A percentile compares a stretch with the other conserved stretches of the same genome.
These are phyloP conservation scores for Clarireedia paspali DNA, from an alignment of 2,329 filamentous ascomycete genomes.

Conservation along the genomic window DNA sequence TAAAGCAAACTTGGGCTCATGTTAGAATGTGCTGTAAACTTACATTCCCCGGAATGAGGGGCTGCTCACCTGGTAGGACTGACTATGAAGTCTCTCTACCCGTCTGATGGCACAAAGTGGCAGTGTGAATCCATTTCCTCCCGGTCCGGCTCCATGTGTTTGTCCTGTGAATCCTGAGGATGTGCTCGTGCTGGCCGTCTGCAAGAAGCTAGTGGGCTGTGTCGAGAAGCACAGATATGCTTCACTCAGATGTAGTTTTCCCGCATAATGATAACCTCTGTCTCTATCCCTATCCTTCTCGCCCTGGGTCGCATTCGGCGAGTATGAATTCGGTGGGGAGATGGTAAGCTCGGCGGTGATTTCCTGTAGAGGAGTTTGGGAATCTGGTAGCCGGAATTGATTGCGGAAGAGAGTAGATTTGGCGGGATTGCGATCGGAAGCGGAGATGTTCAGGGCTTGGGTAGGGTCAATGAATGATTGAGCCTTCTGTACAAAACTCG, in stretches of 20 bases:
- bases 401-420: constrained; percentile 90
- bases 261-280: constrained; percentile 79
- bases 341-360: constrained; percentile 95
- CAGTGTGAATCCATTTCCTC: constrained; percentile 91
- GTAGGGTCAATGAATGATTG: constrained; percentile 91
- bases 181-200: constrained; percentile 68
- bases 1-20: constrained; percentile 62
- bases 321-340: constrained; percentile 44
- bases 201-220: constrained; percentile 78
- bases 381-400: constrained; percentile 90
- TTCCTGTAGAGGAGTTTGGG: constrained; percentile 89
- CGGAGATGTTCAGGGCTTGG: constrained; percentile 63
- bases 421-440: constrained; percentile 73
- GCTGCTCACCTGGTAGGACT: constrained; percentile 61
- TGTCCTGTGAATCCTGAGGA: constrained; percentile 85
- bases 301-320: constrained; percentile 55
- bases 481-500: constrained; percentile 88
- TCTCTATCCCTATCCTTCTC: constrained; percentile 59
- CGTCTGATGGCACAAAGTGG: constrained; percentile 85
- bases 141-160: constrained; percentile 85
- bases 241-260: constrained; percentile 89
- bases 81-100: constrained; percentile 87
- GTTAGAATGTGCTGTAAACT: constrained; percentile 16
- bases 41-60: background rate
- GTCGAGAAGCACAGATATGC: constrained; percentile 96